Evolutionary conservation across 495 filamentous ascomycete species (phyloP), one percentile per base, ranked within the genome.

Genomic region (Lasiosphaeris hirsuta): DNA sequence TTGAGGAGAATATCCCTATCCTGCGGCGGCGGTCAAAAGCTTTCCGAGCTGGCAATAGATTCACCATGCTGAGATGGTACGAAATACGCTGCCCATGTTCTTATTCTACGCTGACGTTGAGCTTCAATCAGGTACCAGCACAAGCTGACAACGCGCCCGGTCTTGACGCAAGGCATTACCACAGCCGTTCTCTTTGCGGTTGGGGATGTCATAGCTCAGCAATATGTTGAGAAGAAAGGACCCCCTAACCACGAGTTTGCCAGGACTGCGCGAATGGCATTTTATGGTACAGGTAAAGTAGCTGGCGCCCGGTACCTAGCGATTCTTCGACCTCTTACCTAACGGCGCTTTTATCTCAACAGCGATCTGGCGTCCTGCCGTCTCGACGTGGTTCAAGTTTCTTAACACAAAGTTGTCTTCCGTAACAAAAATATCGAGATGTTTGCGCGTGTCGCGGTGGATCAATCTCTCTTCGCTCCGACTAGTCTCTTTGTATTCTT

Each of bases 361-460:
- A 45, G 42, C 42, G 42, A 45, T 45, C 4, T 45, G 11, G 42
- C 42, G 11, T 45, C 42, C 42, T 15, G 42, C 42, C 13, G 42
- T 45, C 15, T 45, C 42, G 42, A 45, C 13, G 13, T 45, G 42
- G 42, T 45, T 45, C 42, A 45, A 45, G 42, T 45, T 45, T 45
- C 42, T 15, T 18, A 45, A 45, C 11, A 14, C 42, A 45, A 45
- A 45, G 15, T 45, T 18, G 42, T 45, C 42, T 18, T 45, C 42
- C 42, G 15, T 4, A 18, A 45, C 42, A 45, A 45, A 18, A 45
- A 45, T 45, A 0, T 45, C 42, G 42, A 45, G 15, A 45, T 45
- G 11, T 14, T 45, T 45, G 42, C 42, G 15, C 11, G 42, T 9
- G 6, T 45, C 42, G 5, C 42, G 42, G 42, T 45, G 42, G 42